Conservation (phyloP, 2,329 filamentous ascomycete species). For the Aspergillus sp. region DNA sequence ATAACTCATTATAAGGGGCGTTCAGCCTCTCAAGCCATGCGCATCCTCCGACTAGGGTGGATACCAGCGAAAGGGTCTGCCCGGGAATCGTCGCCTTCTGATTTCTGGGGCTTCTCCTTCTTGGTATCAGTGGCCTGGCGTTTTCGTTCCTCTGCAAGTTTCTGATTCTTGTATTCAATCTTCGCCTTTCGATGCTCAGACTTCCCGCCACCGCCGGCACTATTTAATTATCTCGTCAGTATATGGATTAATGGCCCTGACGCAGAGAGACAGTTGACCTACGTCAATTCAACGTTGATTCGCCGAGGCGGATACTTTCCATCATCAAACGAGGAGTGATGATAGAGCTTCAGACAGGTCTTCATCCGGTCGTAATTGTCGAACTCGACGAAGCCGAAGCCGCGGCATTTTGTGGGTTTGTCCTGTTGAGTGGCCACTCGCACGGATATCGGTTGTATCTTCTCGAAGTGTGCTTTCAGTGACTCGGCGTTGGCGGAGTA, state of each 20-base stretch:
- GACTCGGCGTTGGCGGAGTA: constrained; percentile 75
- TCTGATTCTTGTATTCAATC: constrained; percentile 83
- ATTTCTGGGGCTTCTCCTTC: constrained; percentile 48
- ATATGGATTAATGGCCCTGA: not conserved
- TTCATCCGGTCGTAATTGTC: constrained; percentile 86
- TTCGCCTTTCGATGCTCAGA: constrained; percentile 72
- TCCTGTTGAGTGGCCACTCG: constrained; percentile 74
- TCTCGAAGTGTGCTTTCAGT: constrained; percentile 76
- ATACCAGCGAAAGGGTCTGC: constrained; percentile 41
- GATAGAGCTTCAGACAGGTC: constrained; percentile 86
- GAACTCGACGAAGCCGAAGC: constrained; percentile 90
- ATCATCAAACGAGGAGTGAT: constrained; percentile 77
- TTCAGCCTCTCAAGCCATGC: constrained; percentile 29
- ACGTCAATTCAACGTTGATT: constrained; percentile 94
- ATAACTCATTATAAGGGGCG: not conserved
- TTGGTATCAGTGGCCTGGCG: constrained; percentile 55
- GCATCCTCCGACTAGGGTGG: constrained; percentile 50
- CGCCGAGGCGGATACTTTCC: constrained; percentile 63
- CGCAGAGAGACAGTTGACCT: constrained; percentile 42
- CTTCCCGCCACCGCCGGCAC: constrained; percentile 82
- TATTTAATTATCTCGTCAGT: constrained; percentile 36
- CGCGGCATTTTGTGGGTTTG: constrained; percentile 67
- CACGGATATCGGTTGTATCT: constrained; percentile 70
- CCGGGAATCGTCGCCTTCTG: constrained; percentile 21
- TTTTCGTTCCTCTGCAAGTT: constrained; percentile 72